Evolutionary conservation across 495 filamentous ascomycete species (phyloP), one percentile per base, ranked within the genome.

Genomic region (Xylaria longipes): DNA sequence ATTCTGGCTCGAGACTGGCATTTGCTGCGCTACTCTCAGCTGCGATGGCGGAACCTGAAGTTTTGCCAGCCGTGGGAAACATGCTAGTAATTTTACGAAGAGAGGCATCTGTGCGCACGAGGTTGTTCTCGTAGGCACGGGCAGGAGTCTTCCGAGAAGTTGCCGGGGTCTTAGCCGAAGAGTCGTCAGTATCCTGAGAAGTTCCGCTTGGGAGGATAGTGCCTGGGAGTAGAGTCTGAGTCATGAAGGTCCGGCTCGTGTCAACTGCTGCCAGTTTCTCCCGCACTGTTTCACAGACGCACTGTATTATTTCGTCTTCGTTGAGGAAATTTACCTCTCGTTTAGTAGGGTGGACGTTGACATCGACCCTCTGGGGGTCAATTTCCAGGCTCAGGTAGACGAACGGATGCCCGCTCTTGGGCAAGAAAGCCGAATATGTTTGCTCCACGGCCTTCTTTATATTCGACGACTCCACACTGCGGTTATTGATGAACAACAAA

Each of bases 281-380:
- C 57, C 93, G 89, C 62, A 98, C 91, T 63, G 93, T 90, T 71
- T 90, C 87, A 82, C 94, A 97, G 37, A 99, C 91, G 58, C 87
- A 88, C 75, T 97, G 94, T 71, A 97, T 92, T 66, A 98, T 97
- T 74, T 98, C 96, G 74, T 98, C 97, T 78, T 99, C 97, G 72
- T 98, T 97, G 5, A 99, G 86, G 78, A 99, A 98, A 78, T 98
- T 97, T 37, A 99, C 97, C 79, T 99, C 97, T 63, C 95, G 88
- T 79, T 99, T 99, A 3, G 97, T 98, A 5, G 97, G 97, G 78
- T 99, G 97, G 0, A 99, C 91, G 76, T 99, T 99, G 76, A 99
- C 97, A 80, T 99, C 97, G 3, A 99, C 94, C 17, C 95, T 89
- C 48, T 92, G 89, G 11, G 97, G 96, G 71, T 98, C 95, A 72